Conservation (phyloP, 345 rosid species). For the Populus alba region DNA sequence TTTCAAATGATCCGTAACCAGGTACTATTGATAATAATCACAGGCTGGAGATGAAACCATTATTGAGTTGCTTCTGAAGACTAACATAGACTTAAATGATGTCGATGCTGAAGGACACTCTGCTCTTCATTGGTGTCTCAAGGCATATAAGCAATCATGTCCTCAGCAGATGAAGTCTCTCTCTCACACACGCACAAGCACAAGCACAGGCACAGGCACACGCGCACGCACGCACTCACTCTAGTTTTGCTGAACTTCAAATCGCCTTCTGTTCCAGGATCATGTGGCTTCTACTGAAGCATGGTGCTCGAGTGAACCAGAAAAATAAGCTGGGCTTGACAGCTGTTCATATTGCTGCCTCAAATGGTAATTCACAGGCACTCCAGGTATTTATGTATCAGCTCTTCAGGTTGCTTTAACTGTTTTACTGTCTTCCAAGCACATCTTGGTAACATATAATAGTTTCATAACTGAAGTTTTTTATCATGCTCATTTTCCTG, state of each 20-base stretch:
- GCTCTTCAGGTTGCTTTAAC: neutral
- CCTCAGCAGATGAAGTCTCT: slow-evolving; percentile 60
- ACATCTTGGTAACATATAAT: neutral
- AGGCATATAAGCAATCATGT: slow-evolving; percentile 48
- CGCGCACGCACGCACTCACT: neutral
- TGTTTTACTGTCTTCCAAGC: neutral
- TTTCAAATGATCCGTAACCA: slow-evolving; percentile 1
- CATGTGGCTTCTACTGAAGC: slow-evolving; percentile 53
- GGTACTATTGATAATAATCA: slow-evolving; percentile 8
- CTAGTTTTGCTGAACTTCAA: slow-evolving; percentile 3
- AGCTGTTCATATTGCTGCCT: slow-evolving; percentile 73
- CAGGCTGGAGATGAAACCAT: slow-evolving; percentile 80
- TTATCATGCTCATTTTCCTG: neutral
- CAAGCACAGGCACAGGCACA: neutral
- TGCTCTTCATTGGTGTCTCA: slow-evolving; percentile 72
- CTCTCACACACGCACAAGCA: neutral
- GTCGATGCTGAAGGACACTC: slow-evolving; percentile 68
- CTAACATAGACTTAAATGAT: slow-evolving; percentile 51
- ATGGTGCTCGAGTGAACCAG: slow-evolving; percentile 57
- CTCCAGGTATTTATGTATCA: slow-evolving; percentile 46
- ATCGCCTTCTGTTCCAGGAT: slow-evolving; percentile 41
- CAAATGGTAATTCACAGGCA: slow-evolving; percentile 63
- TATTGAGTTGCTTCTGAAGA: slow-evolving; percentile 60
- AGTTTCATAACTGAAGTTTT: neutral
- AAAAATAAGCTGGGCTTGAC: slow-evolving; percentile 67